Evolutionary conservation across 495 filamentous ascomycete species (phyloP).

Genomic region (Thermothielavioides terrestris): DNA sequence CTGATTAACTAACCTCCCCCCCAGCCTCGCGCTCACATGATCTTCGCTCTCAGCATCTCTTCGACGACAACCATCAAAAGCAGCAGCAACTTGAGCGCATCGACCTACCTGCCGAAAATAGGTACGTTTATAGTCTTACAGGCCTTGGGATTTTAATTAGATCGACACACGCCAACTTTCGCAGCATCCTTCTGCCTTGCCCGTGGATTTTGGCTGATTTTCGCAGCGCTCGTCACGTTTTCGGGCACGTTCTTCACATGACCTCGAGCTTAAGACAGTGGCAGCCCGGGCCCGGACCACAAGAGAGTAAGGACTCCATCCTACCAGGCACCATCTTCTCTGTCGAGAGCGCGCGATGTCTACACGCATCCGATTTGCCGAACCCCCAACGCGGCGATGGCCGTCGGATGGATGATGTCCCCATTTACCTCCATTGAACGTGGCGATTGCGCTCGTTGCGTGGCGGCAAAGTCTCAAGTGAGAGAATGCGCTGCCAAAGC

Average conservation of each 20-base stretch:
- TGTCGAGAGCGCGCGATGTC: not conserved
- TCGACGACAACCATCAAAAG: slow-evolving; percentile 8
- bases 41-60: slow-evolving; percentile 24
- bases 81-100: not conserved
- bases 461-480: not conserved
- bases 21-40: slow-evolving; percentile 28
- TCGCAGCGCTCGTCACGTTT: slow-evolving; percentile 28
- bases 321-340: not conserved
- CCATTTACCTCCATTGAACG: too few relatives aligned
- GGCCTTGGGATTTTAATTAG: not conserved
- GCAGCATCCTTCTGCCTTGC: slow-evolving; percentile 1
- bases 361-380: not conserved
- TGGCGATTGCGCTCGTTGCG: not conserved
- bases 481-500: not conserved
- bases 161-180: slow-evolving; percentile 4
- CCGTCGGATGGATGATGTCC: too few relatives aligned
- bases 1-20: slow-evolving; percentile 13
- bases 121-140: slow-evolving; percentile 14
- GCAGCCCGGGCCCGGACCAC: slow-evolving; percentile 18
- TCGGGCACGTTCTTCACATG: slow-evolving; percentile 33
- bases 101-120: slow-evolving; percentile 4
- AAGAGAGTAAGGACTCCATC: slow-evolving; percentile 16
- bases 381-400: not conserved
- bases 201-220: slow-evolving; percentile 16
- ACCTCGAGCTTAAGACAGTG: slow-evolving; percentile 32